phyloP scores from a whole-genome alignment of 768 basidiomycete genomes.

The Cystobasidium ongulense region DNA sequence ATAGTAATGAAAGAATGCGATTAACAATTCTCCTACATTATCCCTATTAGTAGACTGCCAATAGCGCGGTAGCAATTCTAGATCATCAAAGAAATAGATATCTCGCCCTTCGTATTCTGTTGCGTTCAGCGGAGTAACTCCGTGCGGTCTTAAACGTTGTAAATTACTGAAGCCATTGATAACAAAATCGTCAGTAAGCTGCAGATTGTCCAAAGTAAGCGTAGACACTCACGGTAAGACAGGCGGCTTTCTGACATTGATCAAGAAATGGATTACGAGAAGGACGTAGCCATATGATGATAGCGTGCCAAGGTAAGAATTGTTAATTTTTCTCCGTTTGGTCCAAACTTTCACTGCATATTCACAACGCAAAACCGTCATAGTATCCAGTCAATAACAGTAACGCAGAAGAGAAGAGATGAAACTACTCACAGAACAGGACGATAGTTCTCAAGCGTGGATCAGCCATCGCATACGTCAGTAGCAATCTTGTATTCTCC shows the following conservation, averaged over 20 bases:
- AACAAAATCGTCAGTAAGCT: too few species aligned
- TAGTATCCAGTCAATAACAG: not conserved
- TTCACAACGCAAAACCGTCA: not conserved
- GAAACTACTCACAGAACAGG: conserved; percentile 70
- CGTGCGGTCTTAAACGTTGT: conserved; percentile 38
- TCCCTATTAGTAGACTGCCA: conserved; percentile 94
- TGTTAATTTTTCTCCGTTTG: conserved; percentile 97
- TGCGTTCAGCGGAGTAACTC: conserved; percentile 56
- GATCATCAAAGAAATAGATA: conserved; percentile 90
- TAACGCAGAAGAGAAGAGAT: not conserved
- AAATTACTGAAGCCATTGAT: conserved; percentile 31
- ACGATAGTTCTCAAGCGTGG: conserved; percentile 88
- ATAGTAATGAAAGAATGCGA: conserved; percentile 96
- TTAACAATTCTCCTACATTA: conserved; percentile 86
- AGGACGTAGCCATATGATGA: conserved; percentile 97
- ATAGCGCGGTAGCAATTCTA: conserved; percentile 77
- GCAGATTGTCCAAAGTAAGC: too few species aligned
- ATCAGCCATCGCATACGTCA: conserved; percentile 97
- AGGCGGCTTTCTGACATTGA: conserved; percentile 94
- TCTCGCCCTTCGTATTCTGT: conserved; percentile 58
- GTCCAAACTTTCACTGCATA: conserved; percentile 92
- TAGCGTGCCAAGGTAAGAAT: conserved; percentile 90
- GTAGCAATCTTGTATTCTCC: conserved; percentile 88
- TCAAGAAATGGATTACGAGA: conserved; percentile 93
- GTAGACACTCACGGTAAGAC: conserved; percentile 59